A percentile compares a stretch with the other conserved stretches of the same genome.
phyloP scores from a whole-genome alignment of 176 grass and related monocot genomes.

The Stipa capillata region DNA sequence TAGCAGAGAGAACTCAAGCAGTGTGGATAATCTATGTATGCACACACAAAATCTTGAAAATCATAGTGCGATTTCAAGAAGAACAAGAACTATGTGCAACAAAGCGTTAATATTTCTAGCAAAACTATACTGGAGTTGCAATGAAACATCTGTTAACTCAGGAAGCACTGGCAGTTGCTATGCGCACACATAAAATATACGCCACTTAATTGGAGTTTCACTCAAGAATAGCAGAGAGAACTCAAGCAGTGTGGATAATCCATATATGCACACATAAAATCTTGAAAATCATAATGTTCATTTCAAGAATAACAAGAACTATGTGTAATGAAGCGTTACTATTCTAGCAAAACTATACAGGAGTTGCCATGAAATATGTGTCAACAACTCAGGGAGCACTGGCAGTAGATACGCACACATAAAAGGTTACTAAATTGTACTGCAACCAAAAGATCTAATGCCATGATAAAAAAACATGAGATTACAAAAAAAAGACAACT shows the following conservation, averaged over 20 bases:
- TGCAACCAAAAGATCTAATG: not conserved
- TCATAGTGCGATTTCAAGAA: conserved; percentile 17
- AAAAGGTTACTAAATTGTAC: not conserved
- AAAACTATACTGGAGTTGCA: not conserved
- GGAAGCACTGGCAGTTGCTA: not conserved
- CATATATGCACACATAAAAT: not conserved
- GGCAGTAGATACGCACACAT: not conserved
- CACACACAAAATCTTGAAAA: conserved; percentile 38
- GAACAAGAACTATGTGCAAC: conserved; percentile 34
- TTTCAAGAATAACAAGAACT: not conserved
- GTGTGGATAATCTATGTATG: conserved; percentile 32
- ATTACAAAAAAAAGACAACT: not conserved
- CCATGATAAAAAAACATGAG: not conserved
- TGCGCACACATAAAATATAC: not conserved
- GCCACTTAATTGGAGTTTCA: not conserved
- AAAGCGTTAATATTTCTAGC: not conserved
- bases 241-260: not conserved
- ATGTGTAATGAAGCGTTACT: not conserved
- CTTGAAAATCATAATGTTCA: not conserved
- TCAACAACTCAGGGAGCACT: not conserved
- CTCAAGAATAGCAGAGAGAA: not conserved
- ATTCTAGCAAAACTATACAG: not conserved
- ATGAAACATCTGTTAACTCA: not conserved
- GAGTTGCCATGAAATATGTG: not conserved
- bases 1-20: conserved; percentile 50